These are phyloP conservation scores for Ophiognomonia clavigignenti-juglandacearum DNA, from an alignment of 2,329 filamentous ascomycete species.

Conservation along the genomic window DNA sequence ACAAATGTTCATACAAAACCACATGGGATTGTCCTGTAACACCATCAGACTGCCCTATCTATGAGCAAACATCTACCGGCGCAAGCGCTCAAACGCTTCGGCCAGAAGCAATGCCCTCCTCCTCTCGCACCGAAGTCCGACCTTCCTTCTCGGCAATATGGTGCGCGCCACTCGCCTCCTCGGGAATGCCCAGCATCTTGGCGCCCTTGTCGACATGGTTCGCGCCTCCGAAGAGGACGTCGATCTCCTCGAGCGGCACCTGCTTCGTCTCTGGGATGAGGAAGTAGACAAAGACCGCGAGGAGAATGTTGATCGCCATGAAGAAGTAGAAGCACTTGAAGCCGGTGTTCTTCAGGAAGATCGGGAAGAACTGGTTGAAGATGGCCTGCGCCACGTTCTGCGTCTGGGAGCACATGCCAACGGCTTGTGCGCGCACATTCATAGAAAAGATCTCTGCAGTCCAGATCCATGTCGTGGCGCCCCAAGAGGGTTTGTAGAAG, in stretches of 20 bases:
- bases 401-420: slow-evolving; percentile 56
- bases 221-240: slow-evolving; percentile 49
- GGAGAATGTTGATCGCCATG: slow-evolving; percentile 37
- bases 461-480: slow-evolving; percentile 64
- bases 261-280: slow-evolving; percentile 42
- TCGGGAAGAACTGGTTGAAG: slow-evolving; percentile 64
- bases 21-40: too few relatives aligned
- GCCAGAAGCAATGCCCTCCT: slow-evolving; percentile 2
- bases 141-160: slow-evolving; percentile 19
- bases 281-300: slow-evolving; percentile 41
- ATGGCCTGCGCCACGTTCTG: slow-evolving; percentile 57
- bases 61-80: too few relatives aligned
- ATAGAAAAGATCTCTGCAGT: slow-evolving; percentile 63
- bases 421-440: slow-evolving; percentile 67
- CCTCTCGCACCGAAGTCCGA: slow-evolving; percentile 10
- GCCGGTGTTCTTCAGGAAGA: slow-evolving; percentile 50
- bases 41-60: too few relatives aligned
- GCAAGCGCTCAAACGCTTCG: background rate
- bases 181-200: slow-evolving; percentile 32
- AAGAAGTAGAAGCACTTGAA: slow-evolving; percentile 38
- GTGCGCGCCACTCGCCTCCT: slow-evolving; percentile 14
- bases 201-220: slow-evolving; percentile 52
- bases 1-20: too few relatives aligned
- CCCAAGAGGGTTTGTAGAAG: slow-evolving; percentile 64
- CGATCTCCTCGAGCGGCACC: slow-evolving; percentile 51